Percentiles rank a stretch among this genome's conserved stretches.
These are phyloP conservation scores for Linnemannia hyalina DNA, from an alignment of 192 early-diverging fungal species.

Conservation along the genomic window DNA sequence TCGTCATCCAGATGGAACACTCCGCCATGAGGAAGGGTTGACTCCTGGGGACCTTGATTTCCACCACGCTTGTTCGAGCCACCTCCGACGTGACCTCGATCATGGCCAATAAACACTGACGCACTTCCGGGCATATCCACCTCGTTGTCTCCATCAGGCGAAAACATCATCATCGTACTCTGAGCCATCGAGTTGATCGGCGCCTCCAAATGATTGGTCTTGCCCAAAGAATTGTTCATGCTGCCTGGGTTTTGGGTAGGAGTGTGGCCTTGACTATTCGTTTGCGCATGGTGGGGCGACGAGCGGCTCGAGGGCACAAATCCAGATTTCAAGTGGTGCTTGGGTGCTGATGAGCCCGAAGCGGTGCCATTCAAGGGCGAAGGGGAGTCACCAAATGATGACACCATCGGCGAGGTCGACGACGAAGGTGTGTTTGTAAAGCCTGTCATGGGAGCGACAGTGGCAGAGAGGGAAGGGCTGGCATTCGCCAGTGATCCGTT, in stretches of 20 bases:
- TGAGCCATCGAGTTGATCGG: conserved; percentile 37
- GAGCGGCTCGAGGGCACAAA: not conserved
- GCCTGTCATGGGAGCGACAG: not conserved
- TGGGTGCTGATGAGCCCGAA: not conserved
- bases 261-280: not conserved
- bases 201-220: not conserved
- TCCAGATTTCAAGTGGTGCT: conserved; percentile 1
- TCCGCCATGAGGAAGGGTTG: conserved; percentile 45
- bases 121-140: conserved; percentile 60
- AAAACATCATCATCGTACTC: conserved; percentile 61
- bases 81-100: not conserved
- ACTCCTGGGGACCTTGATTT: not conserved
- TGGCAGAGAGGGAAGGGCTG: conserved; percentile 20
- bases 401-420: conserved; percentile 17
- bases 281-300: not conserved
- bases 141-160: conserved; percentile 72
- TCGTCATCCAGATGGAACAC: conserved; percentile 49
- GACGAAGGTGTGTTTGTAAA: conserved; percentile 29
- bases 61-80: not conserved
- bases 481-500: conserved; percentile 19
- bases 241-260: not conserved
- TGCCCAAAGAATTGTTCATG: not conserved
- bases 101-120: conserved; percentile 32
- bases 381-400: conserved; percentile 27
- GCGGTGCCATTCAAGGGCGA: conserved; percentile 6